Evolutionary conservation across 805 yeast genomes (phyloP).

Genomic region (Lipomyces lipofer): DNA sequence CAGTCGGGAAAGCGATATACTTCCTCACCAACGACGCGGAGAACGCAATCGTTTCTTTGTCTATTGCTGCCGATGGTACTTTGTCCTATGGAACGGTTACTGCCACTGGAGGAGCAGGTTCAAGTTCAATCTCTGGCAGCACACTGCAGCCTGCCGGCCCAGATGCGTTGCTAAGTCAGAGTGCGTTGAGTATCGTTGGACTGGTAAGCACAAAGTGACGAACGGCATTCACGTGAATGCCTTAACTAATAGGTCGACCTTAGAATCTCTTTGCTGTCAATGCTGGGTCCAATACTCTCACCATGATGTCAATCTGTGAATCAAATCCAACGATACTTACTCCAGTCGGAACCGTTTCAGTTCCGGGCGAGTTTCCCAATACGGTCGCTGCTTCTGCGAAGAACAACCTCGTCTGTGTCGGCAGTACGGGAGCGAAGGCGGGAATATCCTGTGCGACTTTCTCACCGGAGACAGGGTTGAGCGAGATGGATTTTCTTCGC

Average conservation of each 20-base stretch:
- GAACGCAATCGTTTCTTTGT: background rate
- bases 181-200: background rate
- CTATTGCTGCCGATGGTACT: background rate
- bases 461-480: background rate
- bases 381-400: background rate
- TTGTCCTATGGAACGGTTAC: background rate
- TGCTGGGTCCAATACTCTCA: slow-evolving; percentile 1
- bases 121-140: slow-evolving; percentile 1
- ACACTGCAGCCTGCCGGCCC: background rate
- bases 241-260: background rate
- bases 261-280: background rate
- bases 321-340: background rate
- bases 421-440: slow-evolving; percentile 3
- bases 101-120: background rate
- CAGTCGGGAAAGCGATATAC: background rate
- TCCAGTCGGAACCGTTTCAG: background rate
- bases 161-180: background rate
- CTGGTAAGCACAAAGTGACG: background rate
- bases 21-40: background rate
- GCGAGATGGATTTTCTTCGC: background rate
- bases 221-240: background rate
- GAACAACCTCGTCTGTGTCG: slow-evolving; percentile 1
- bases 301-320: background rate
- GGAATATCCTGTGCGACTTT: slow-evolving; percentile 1
- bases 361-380: slow-evolving; percentile 1